These are phyloP conservation scores for Lactifluus hygrophoroides DNA, from an alignment of 768 basidiomycete species.

Conservation along the genomic window DNA sequence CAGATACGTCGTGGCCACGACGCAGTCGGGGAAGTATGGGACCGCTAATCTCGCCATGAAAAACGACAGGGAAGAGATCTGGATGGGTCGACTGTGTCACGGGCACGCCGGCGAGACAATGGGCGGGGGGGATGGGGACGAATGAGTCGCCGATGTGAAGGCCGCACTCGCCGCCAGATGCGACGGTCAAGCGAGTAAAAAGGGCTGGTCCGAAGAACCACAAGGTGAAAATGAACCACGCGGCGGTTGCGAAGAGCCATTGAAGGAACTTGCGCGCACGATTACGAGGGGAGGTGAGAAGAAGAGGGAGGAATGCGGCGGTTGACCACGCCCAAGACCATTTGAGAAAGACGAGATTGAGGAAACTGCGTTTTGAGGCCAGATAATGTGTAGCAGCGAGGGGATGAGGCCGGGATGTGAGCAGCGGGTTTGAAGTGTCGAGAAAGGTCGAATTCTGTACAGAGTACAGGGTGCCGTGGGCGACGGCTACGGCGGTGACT, in stretches of 20 bases:
- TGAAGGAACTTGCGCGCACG: constrained; percentile 24
- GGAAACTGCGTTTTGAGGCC: constrained; percentile 67
- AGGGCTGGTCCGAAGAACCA: constrained; percentile 89
- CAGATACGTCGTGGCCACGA: constrained; percentile 87
- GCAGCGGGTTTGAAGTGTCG: constrained; percentile 73
- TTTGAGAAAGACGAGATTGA: constrained; percentile 88
- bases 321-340: constrained; percentile 89
- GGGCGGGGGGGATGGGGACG: constrained; percentile 45
- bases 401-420: constrained; percentile 62
- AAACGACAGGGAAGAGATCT: constrained; percentile 42
- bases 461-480: constrained; percentile 60
- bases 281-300: constrained; percentile 34
- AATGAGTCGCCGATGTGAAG: constrained; percentile 37
- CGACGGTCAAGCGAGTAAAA: constrained; percentile 52
- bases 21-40: constrained; percentile 52
- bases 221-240: constrained; percentile 67
- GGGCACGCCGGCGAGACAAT: constrained; percentile 43
- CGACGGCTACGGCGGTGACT: constrained; percentile 38
- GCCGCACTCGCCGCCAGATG: constrained; percentile 74
- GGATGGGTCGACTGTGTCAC: constrained; percentile 59
- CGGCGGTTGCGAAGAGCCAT: constrained; percentile 49
- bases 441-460: constrained; percentile 60
- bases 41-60: constrained; percentile 25
- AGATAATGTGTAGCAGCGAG: constrained; percentile 59
- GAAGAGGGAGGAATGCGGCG: constrained; percentile 49